A percentile compares a stretch with the other conserved stretches of the same genome.
Evolutionary conservation across 768 basidiomycete genomes (phyloP).

Genomic region (Austroboletus eburneus): DNA sequence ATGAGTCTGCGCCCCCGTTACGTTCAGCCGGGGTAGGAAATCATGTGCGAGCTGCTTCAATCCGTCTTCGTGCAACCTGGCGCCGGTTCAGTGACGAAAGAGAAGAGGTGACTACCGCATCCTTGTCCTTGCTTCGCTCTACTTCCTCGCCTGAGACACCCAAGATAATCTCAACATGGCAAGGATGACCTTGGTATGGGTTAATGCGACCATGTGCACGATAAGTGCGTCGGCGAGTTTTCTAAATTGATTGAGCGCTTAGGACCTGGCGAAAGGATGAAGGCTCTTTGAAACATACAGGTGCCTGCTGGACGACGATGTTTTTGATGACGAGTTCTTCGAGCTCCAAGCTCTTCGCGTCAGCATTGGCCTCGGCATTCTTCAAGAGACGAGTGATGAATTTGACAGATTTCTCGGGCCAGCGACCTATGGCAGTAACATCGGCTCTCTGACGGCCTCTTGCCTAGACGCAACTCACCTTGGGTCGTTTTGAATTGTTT

Average conservation of each 20-base stretch:
- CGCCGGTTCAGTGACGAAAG: conserved; percentile 75
- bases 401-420: conserved; percentile 98
- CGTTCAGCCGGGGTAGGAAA: conserved; percentile 15
- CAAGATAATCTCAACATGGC: conserved; percentile 94
- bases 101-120: conserved; percentile 41
- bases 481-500: conserved; percentile 97
- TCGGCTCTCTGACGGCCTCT: background rate
- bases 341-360: conserved; percentile 91
- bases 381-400: conserved; percentile 93
- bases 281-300: conserved; percentile 50
- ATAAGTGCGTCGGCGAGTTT: conserved; percentile 99
- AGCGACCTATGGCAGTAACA: conserved; percentile 75
- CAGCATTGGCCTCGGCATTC: conserved; percentile 99
- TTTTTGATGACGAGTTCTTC: conserved; percentile 94
- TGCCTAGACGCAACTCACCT: conserved; percentile 50
- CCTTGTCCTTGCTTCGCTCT: conserved; percentile 88
- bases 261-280: background rate
- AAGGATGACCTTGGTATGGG: conserved; percentile 98
- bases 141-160: conserved; percentile 75
- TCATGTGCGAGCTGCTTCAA: conserved; percentile 74
- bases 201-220: conserved; percentile 97
- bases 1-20: conserved; percentile 10
- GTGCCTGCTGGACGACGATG: conserved; percentile 98
- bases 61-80: conserved; percentile 83
- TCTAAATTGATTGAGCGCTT: conserved; percentile 41